Conservation (phyloP, 1,284 basidiomycete species). For the Microbotryomycetes sp. region DNA sequence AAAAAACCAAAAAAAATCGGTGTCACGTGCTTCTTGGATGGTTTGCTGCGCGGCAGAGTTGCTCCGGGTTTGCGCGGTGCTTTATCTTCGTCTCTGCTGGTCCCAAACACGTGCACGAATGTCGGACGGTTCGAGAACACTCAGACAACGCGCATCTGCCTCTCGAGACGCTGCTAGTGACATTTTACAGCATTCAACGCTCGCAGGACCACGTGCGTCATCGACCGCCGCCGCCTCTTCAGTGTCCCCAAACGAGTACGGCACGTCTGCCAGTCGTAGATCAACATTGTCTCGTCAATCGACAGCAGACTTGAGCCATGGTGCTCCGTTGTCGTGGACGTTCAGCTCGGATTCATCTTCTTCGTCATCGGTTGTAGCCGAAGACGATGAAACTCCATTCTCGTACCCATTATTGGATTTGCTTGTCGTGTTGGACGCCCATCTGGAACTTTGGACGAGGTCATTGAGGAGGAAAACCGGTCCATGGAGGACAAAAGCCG, state of each 20-base stretch:
- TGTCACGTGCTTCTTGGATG: too few species aligned
- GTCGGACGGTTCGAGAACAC: too few species aligned
- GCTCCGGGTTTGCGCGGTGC: too few species aligned
- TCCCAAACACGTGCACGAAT: too few species aligned
- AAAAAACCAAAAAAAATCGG: too few species aligned
- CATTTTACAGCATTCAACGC: too few species aligned
- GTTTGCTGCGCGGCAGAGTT: too few species aligned
- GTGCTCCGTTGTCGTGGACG: not conserved
- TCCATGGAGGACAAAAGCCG: constrained; percentile 10
- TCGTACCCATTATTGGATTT: constrained; percentile 24
- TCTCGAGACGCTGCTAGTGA: too few species aligned
- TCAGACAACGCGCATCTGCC: too few species aligned
- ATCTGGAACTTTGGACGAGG: constrained; percentile 31
- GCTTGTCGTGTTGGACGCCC: constrained; percentile 32
- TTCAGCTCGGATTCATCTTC: not conserved
- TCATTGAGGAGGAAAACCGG: constrained; percentile 23
- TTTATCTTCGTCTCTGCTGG: too few species aligned
- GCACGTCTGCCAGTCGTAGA: not conserved
- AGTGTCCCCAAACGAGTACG: too few species aligned
- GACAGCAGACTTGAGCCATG: not conserved
- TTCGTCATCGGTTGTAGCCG: not conserved
- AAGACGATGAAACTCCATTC: not conserved
- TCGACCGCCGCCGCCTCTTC: not conserved
- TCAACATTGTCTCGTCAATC: not conserved
- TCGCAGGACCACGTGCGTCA: too few species aligned